Evolutionary conservation across 352 stramenopile genomes (phyloP).

Genomic region (Globisporangium carolinianum): DNA sequence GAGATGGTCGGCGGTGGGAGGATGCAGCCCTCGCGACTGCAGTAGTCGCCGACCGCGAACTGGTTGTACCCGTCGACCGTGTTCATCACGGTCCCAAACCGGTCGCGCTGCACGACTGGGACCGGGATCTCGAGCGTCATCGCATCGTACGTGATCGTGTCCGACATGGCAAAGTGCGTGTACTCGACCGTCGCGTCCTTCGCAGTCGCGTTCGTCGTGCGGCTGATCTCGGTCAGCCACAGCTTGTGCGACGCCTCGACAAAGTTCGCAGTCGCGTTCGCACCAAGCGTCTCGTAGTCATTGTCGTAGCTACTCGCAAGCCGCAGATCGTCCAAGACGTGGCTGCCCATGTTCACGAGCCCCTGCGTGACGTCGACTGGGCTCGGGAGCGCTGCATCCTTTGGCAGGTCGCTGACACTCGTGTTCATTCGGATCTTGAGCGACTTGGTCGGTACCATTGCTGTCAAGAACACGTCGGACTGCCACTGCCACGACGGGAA

Average conservation of each 20-base stretch:
- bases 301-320: not conserved
- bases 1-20: not conserved
- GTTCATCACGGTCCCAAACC: not conserved
- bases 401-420: not conserved
- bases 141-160: constrained; percentile 12
- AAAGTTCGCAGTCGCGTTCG: not conserved
- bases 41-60: not conserved
- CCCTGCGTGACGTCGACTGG: not conserved
- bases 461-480: not conserved
- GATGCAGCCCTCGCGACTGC: constrained; percentile 1
- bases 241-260: not conserved
- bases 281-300: not conserved
- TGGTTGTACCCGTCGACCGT: not conserved
- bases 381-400: constrained; percentile 8
- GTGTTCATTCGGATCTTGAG: constrained; percentile 7
- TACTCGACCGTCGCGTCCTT: constrained; percentile 6
- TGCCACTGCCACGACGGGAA: constrained; percentile 14
- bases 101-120: not conserved
- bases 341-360: constrained; percentile 3
- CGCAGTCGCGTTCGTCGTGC: not conserved
- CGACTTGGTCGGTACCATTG: not conserved
- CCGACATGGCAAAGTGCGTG: constrained; percentile 7
- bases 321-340: not conserved
- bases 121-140: constrained; percentile 16
- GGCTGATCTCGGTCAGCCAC: not conserved